A percentile compares a stretch with the other conserved stretches of the same genome.
These are phyloP conservation scores for Neonectria ditissima DNA, from an alignment of 2,329 filamentous ascomycete genomes.

Conservation along the genomic window DNA sequence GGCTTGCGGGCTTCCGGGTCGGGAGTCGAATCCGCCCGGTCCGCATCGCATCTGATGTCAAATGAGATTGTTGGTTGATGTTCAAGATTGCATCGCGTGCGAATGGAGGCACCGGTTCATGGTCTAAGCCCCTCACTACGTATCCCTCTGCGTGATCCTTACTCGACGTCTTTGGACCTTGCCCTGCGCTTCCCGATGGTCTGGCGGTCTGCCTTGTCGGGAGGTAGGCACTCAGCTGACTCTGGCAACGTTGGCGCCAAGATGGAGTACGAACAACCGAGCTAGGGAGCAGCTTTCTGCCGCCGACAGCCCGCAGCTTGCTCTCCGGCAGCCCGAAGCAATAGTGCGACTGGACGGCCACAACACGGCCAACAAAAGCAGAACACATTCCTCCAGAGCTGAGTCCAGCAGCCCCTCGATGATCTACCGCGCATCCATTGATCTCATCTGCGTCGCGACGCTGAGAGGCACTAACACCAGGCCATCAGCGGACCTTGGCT, in stretches of 20 bases:
- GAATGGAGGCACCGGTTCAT: not conserved
- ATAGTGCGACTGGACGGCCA: not conserved
- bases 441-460: constrained; percentile 22
- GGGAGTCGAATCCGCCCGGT: not conserved
- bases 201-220: not conserved
- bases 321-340: not conserved
- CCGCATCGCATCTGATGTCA: not conserved
- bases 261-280: not conserved
- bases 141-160: constrained; percentile 8
- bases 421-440: constrained; percentile 15
- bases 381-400: constrained; percentile 2
- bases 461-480: not conserved
- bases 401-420: constrained; percentile 2
- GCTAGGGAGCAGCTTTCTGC: not conserved
- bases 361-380: not conserved
- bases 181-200: not conserved
- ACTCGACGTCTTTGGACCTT: not conserved
- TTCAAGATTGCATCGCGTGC: not conserved
- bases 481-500: not conserved
- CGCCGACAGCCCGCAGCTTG: not conserved
- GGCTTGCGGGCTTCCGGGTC: constrained; percentile 8
- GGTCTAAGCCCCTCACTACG: not conserved
- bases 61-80: not conserved
- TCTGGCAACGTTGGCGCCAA: not conserved
- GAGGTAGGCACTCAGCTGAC: not conserved